Conservation (phyloP, 2,329 filamentous ascomycete species). For the Paraphoma sp. region DNA sequence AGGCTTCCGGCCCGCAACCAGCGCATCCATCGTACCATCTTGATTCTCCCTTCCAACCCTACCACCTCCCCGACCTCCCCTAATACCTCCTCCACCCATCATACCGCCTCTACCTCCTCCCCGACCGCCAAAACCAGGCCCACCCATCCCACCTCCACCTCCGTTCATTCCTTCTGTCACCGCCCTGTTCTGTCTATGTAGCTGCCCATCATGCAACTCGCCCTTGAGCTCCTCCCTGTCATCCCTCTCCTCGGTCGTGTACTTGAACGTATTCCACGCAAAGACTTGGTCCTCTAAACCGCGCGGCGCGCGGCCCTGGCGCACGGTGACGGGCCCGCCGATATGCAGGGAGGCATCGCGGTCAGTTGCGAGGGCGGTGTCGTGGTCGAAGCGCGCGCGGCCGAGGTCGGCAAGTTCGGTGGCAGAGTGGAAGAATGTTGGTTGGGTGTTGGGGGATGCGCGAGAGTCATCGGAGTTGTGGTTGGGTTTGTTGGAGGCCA, state of each 20-base stretch:
- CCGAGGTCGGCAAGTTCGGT: constrained; percentile 39
- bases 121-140: constrained; percentile 5
- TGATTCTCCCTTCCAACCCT: background rate
- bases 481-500: background rate
- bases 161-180: constrained; percentile 13
- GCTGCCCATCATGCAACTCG: constrained; percentile 41
- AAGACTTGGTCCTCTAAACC: constrained; percentile 36
- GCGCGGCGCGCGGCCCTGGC: constrained; percentile 28
- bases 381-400: constrained; percentile 35
- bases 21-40: constrained; percentile 10
- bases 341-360: constrained; percentile 32
- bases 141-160: constrained; percentile 1
- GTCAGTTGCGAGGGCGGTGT: constrained; percentile 36
- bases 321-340: constrained; percentile 19
- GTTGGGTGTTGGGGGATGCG: background rate
- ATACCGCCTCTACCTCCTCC: background rate
- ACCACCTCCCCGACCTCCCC: background rate
- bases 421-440: constrained; percentile 15
- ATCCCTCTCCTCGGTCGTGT: constrained; percentile 31
- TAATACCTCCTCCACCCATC: background rate
- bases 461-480: background rate
- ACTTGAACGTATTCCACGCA: constrained; percentile 38
- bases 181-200: constrained; percentile 42
- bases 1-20: constrained; percentile 31
- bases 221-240: constrained; percentile 40